Conservation (phyloP, 208 protist genomes). For the Histomonas meleagridis region DNA sequence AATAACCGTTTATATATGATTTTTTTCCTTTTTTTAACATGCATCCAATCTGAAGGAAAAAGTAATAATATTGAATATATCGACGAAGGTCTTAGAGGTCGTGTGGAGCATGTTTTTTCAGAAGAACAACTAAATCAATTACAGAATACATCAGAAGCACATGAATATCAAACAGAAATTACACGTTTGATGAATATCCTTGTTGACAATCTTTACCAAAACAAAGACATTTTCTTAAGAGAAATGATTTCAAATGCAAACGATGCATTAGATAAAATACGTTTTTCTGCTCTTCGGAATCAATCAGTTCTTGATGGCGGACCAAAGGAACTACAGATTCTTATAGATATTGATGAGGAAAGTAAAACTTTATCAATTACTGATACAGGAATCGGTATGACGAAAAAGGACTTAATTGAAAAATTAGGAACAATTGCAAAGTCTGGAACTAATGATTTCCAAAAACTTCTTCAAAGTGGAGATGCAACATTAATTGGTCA, state of each 20-base stretch:
- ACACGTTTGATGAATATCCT: slow-evolving; percentile 91
- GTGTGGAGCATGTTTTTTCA: background rate
- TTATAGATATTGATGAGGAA: slow-evolving; percentile 58
- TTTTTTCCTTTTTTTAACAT: too few relatives aligned
- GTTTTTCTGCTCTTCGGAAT: slow-evolving; percentile 63
- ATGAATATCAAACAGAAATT: slow-evolving; percentile 61
- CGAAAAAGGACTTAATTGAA: slow-evolving; percentile 82
- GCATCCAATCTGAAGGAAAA: too few relatives aligned
- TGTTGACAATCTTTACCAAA: slow-evolving; percentile 96
- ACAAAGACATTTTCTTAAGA: slow-evolving; percentile 95
- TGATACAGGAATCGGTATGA: slow-evolving; percentile 98
- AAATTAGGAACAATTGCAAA: slow-evolving; percentile 95
- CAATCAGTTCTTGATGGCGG: background rate
- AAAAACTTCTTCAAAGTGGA: slow-evolving; percentile 55
- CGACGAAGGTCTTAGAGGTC: background rate
- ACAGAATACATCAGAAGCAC: background rate
- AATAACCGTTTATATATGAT: too few relatives aligned
- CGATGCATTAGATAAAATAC: slow-evolving; percentile 97
- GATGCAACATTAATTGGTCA: slow-evolving; percentile 93
- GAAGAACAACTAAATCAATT: background rate
- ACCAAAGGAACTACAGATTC: slow-evolving; percentile 37
- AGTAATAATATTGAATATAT: background rate
- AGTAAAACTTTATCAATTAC: slow-evolving; percentile 75
- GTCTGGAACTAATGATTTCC: slow-evolving; percentile 77
- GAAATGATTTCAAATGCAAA: slow-evolving; percentile 98